These are phyloP conservation scores for Purshia tridentata DNA, from an alignment of 306 rosid genomes.

Conservation along the genomic window DNA sequence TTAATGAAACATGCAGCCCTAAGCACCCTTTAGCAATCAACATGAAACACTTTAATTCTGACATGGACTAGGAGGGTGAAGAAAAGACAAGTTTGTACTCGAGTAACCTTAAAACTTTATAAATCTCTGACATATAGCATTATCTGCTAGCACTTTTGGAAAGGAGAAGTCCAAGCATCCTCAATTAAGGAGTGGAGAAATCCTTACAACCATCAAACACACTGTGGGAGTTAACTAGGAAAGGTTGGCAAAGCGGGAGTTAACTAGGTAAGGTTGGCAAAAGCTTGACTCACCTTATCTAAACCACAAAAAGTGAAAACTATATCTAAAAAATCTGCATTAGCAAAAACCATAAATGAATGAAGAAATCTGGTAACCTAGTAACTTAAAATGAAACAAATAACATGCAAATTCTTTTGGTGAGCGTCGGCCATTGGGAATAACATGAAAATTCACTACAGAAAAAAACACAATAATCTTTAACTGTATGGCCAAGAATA, in stretches of 20 bases:
- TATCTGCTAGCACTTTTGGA: neutral
- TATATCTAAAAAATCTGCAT: neutral
- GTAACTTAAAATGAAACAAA: neutral
- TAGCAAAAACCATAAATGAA: neutral
- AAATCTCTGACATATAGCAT: neutral
- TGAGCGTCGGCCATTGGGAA: neutral
- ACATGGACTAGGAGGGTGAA: neutral
- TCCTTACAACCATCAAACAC: neutral
- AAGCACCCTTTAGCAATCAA: constrained; percentile 3
- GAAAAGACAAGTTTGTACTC: neutral
- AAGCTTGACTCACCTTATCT: neutral
- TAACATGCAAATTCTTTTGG: neutral
- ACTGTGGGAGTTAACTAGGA: neutral
- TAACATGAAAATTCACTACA: neutral
- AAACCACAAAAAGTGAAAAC: neutral
- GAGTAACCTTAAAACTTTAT: neutral
- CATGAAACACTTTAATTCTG: neutral
- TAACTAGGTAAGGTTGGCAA: neutral
- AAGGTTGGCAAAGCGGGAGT: neutral
- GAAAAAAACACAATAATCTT: constrained; percentile 1
- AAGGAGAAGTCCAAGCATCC: constrained; percentile 3
- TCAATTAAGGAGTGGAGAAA: neutral
- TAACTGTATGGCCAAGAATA: constrained; percentile 38
- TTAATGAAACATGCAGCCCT: constrained; percentile 13
- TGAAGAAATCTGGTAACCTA: neutral